Conservation (phyloP, 345 rosid species). For the Boechera divaricarpa region DNA sequence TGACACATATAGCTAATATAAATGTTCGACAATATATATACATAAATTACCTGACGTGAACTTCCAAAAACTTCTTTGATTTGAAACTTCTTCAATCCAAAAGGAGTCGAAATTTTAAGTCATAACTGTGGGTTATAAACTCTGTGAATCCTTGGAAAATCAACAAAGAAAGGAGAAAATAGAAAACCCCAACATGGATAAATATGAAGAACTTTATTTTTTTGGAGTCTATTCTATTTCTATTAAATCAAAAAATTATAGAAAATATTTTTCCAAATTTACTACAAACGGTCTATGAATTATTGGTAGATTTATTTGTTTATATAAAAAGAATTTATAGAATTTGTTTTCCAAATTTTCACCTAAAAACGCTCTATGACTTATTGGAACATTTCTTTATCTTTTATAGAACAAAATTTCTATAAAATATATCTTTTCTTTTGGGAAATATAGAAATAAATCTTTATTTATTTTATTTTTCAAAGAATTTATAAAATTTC, state of each 20-base stretch:
- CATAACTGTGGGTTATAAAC: neutral
- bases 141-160: constrained; percentile 1
- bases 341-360: neutral
- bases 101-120: constrained; percentile 1
- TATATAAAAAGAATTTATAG: neutral
- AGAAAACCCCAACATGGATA: neutral
- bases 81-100: neutral
- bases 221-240: neutral
- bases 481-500: neutral
- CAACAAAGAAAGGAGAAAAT: constrained; percentile 6
- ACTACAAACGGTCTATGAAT: neutral
- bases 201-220: neutral
- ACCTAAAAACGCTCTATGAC: neutral
- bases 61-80: neutral
- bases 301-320: neutral
- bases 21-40: neutral
- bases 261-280: neutral
- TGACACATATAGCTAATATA: neutral
- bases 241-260: neutral
- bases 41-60: neutral
- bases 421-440: too few species aligned
- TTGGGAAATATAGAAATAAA: too few species aligned
- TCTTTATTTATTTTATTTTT: neutral
- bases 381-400: constrained; percentile 4
- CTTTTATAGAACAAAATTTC: neutral